Base-by-base conservation (phyloP, 306 rosid genomes). In the Abrus precatorius region DNA sequence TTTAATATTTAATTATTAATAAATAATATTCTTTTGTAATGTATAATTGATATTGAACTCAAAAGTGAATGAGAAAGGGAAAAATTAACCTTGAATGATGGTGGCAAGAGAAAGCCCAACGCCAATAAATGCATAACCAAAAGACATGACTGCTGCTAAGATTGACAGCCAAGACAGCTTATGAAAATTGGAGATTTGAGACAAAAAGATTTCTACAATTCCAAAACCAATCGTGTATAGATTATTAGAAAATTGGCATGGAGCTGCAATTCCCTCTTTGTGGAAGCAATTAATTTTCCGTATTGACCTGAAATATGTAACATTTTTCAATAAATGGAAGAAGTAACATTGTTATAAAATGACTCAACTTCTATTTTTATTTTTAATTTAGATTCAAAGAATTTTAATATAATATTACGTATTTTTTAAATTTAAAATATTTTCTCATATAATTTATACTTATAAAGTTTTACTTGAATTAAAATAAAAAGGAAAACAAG, bases 161-260 rank as follows among this genome's bases (percentile, higher is more conserved):
- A 80, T 74, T 34, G 92, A 89, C 66, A 89, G 87, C 89, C 90
- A 84, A 59, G 90, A 47, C 54, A 87, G 52, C 44, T 89, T 77
- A 71, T 82, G 86, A 67, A 91, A 91, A 64, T 67, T 85, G 12
- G 86, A 88, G 60, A 91, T 86, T 78, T 89, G 95, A 45, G 91
- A 91, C 55, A 89, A 80, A 13, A 89, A 29, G 6, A 87, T 77
- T 79, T 91, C 86, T 20, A 81, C 44, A 36, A 91, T 64, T 52
- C 91, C 95, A 11, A 91, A 4, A 3, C 83, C 95, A 56, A 91
- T 74, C 88, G 87, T 89, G 72, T 82, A 90, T 4, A 90, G 92
- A 79, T 85, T 87, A 40, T 66, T 77, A 5, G 88, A 87, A 56
- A 82, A 87, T 6, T n/a, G 82, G 84, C 92, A 91, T 10, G 85